Evolutionary conservation across 2,329 filamentous ascomycete species (phyloP), one percentile per base, ranked within the genome.

Genomic region (Herpomyces periplanetae): DNA sequence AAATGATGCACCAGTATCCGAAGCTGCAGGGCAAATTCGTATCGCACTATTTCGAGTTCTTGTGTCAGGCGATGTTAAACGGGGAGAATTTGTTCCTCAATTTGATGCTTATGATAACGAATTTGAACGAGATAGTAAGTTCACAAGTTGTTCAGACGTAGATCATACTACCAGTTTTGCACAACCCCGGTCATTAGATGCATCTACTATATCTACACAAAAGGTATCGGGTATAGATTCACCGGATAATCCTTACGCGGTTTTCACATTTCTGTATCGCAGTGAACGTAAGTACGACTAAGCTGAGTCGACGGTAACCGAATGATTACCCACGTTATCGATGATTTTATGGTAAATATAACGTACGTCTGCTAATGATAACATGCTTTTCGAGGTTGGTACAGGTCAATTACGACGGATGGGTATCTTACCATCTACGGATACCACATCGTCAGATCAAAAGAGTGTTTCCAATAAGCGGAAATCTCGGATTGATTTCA

Each of bases 201-300:
- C 75, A 0, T 88, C 88, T 42, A 71, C 69, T 2, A 96, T 96
- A 34, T 91, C 73, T 34, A 96, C 80, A 2, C 80, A 96, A 41
- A 96, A 80, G 0, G 80, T 96, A n/a, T 91, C 80, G 5, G 80
- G 75, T 8, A 85, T 91, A 25, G 80, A 96, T 36, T 68, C 71
- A 0, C 71, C 73, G 9, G 75, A 91, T 26, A 80, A 75, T 39
- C 80, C 84, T 3, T 96, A 87, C 40, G 80, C 80, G 3, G 62
- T 66, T 5, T 96, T 96, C 37, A 91, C 84, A 11, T 96, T 96
- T 38, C 69, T 91, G 41, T 96, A 96, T 37, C 57, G 80, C 24
- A 80, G 80, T 36, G 66, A 87, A 35, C 63, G 75, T 84, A 47
- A 46, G 69, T 56, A 15, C 17, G n/a, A n/a, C n/a, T n/a, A n/a